Conservation (phyloP, 208 protist species). For the Trypanosoma cruzi region DNA sequence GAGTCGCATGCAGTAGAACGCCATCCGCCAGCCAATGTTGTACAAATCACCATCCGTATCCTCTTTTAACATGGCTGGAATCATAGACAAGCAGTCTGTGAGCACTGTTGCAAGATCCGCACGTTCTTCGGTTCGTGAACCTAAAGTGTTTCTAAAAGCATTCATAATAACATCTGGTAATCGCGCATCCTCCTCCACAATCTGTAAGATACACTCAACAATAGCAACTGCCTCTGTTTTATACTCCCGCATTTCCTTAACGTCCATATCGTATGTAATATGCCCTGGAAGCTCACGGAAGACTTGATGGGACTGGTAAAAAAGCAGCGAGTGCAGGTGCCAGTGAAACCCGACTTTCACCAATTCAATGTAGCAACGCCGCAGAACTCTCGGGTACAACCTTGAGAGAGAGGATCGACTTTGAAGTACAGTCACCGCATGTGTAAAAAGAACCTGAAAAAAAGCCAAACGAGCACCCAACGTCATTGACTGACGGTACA, state of each 20-base stretch:
- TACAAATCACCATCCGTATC: slow-evolving; percentile 44
- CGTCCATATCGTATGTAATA: slow-evolving; percentile 65
- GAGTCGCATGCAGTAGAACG: slow-evolving; percentile 56
- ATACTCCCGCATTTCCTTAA: slow-evolving; percentile 60
- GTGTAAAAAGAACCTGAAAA: slow-evolving; percentile 82
- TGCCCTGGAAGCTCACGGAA: slow-evolving; percentile 53
- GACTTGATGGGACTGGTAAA: slow-evolving; percentile 69
- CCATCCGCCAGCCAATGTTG: slow-evolving; percentile 65
- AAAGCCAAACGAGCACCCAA: slow-evolving; percentile 55
- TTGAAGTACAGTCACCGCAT: slow-evolving; percentile 31
- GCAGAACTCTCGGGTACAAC: slow-evolving; percentile 19
- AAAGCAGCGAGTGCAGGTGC: slow-evolving; percentile 73
- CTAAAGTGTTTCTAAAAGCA: slow-evolving; percentile 38
- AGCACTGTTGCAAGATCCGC: slow-evolving; percentile 17
- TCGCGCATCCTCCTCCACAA: slow-evolving; percentile 61
- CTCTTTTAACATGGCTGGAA: slow-evolving; percentile 67
- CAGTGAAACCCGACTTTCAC: slow-evolving; percentile 78
- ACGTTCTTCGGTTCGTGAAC: slow-evolving; percentile 29
- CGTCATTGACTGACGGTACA: slow-evolving; percentile 69
- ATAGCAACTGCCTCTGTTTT: slow-evolving; percentile 55
- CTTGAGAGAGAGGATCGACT: neutral
- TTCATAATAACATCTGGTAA: slow-evolving; percentile 44
- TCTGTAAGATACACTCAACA: slow-evolving; percentile 56
- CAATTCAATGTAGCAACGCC: slow-evolving; percentile 43
- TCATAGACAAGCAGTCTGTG: slow-evolving; percentile 36